phyloP scores from a whole-genome alignment of 495 filamentous ascomycete genomes.

The Neurospora sp. region DNA sequence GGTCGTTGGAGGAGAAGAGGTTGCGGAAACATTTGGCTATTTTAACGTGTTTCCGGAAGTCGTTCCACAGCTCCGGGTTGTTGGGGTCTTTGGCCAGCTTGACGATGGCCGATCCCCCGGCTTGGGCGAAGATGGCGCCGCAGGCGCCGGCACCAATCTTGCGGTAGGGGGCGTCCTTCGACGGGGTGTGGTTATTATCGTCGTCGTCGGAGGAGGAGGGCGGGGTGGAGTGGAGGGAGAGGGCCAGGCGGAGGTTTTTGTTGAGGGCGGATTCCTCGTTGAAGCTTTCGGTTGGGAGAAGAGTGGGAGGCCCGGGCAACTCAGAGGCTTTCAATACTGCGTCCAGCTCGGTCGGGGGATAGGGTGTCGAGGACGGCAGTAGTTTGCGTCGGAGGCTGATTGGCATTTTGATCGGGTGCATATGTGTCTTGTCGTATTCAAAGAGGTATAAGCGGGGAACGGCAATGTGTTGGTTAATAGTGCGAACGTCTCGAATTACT shows the following conservation, averaged over 20 bases:
- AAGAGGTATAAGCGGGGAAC: too few relatives aligned
- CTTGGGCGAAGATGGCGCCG: slow-evolving; percentile 6
- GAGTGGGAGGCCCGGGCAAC: not conserved
- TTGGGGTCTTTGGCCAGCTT: slow-evolving; percentile 6
- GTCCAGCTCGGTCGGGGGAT: not conserved
- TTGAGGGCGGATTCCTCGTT: not conserved
- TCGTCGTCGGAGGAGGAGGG: not conserved
- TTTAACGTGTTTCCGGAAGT: not conserved
- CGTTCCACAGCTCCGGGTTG: slow-evolving; percentile 3
- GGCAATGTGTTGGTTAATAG: too few relatives aligned
- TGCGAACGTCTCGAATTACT: too few relatives aligned
- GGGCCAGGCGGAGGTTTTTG: not conserved
- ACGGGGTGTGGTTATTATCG: not conserved
- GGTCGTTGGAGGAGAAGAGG: not conserved
- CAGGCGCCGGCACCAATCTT: slow-evolving; percentile 16
- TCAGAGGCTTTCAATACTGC: not conserved
- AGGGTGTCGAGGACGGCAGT: not conserved
- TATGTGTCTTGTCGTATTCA: too few relatives aligned
- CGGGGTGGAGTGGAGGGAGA: not conserved
- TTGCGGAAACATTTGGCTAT: not conserved
- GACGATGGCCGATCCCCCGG: not conserved
- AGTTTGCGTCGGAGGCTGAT: too few relatives aligned
- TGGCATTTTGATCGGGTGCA: too few relatives aligned
- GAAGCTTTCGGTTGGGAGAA: not conserved
- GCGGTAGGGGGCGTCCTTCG: not conserved